Conservation (phyloP, 2,329 filamentous ascomycete species). For the Xylaria arbuscula region DNA sequence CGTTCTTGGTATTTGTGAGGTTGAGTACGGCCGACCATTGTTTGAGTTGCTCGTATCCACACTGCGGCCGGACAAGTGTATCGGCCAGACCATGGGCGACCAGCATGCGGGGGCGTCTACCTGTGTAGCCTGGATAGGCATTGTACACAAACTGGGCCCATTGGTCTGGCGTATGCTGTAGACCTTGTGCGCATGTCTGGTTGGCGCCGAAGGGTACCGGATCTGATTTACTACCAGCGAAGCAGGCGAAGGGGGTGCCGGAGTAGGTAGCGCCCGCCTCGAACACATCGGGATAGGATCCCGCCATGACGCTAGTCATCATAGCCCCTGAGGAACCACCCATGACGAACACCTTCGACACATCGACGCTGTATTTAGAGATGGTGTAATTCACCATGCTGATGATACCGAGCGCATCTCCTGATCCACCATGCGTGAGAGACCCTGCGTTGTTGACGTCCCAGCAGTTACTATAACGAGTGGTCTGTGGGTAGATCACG, state of each 20-base stretch:
- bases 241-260: constrained; percentile 31
- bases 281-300: constrained; percentile 40
- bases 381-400: constrained; percentile 41
- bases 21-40: constrained; percentile 39
- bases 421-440: constrained; percentile 39
- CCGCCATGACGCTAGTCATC: constrained; percentile 42
- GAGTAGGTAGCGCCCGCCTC: constrained; percentile 34
- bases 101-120: constrained; percentile 50
- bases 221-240: constrained; percentile 26
- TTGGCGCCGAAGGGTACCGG: constrained; percentile 37
- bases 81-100: constrained; percentile 53
- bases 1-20: constrained; percentile 30
- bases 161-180: constrained; percentile 38
- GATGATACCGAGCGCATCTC: constrained; percentile 39
- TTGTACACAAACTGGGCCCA: constrained; percentile 50
- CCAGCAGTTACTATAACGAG: constrained; percentile 42
- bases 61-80: constrained; percentile 45
- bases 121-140: constrained; percentile 52
- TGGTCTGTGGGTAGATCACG: constrained; percentile 47
- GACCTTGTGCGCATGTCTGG: constrained; percentile 40
- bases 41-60: constrained; percentile 45
- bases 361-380: constrained; percentile 18
- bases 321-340: constrained; percentile 39
- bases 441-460: constrained; percentile 39
- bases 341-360: constrained; percentile 22